Conservation (phyloP, 2,329 filamentous ascomycete species). For the Nigrospora oryzae region DNA sequence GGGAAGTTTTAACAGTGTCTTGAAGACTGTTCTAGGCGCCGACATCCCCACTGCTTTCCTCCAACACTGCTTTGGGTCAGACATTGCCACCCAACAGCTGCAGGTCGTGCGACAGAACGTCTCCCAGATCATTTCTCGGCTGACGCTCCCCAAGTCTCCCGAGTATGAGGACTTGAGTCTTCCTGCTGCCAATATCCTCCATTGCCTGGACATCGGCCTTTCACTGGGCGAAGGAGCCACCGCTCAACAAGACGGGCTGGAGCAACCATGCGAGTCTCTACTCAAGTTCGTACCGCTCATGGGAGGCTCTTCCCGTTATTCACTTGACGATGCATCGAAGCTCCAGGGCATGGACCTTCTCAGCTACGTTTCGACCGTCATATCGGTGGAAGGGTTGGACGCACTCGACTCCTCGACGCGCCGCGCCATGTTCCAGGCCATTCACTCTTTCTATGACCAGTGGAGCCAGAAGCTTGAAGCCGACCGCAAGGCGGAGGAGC, state of each 20-base stretch:
- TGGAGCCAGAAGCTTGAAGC: constrained; percentile 72
- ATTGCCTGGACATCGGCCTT: constrained; percentile 69
- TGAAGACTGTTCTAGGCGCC: constrained; percentile 52
- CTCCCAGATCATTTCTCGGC: constrained; percentile 59
- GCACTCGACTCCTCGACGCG: constrained; percentile 33
- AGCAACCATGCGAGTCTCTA: constrained; percentile 17
- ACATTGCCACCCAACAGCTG: constrained; percentile 31
- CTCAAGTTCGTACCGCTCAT: constrained; percentile 46
- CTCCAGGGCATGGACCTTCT: constrained; percentile 39
- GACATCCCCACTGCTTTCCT: constrained; percentile 30
- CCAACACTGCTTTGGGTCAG: constrained; percentile 21
- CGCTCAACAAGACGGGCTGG: background rate
- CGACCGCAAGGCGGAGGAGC: constrained; percentile 68
- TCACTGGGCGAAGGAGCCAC: constrained; percentile 48
- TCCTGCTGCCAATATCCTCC: constrained; percentile 70
- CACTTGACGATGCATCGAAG: constrained; percentile 12
- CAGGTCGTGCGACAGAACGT: constrained; percentile 48
- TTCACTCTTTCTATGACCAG: constrained; percentile 66
- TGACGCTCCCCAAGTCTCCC: constrained; percentile 57
- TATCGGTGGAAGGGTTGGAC: constrained; percentile 37
- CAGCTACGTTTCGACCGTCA: constrained; percentile 33
- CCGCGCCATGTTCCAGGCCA: constrained; percentile 52
- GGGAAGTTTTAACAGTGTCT: constrained; percentile 71
- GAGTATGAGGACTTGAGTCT: constrained; percentile 79
- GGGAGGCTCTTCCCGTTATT: constrained; percentile 30